Conservation (phyloP, 331 rosid species). For the Cucumis variabilis region DNA sequence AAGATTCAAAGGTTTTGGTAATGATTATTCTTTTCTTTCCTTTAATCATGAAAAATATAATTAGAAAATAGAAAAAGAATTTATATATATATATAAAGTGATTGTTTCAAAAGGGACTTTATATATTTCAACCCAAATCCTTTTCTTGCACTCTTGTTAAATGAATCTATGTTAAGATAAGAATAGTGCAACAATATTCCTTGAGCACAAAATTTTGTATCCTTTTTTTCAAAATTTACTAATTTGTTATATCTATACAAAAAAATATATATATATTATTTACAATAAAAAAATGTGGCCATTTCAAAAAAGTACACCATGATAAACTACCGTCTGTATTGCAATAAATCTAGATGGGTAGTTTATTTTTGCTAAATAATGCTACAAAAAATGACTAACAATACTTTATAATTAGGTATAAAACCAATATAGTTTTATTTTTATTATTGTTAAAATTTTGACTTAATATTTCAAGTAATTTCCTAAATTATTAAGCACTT, state of each 20-base stretch:
- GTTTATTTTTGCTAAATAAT: no score
- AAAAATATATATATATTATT: no score
- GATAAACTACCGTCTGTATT: no score
- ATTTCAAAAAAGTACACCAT: no score
- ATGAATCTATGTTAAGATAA: background rate
- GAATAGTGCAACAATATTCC: background rate
- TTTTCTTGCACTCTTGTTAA: slow-evolving; percentile 9
- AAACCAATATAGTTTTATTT: background rate
- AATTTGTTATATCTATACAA: no score
- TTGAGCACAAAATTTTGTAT: background rate
- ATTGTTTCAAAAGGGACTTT: background rate
- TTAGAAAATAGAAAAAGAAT: background rate
- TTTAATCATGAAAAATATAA: background rate
- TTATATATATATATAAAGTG: no score
- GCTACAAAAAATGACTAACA: no score
- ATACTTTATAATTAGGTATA: background rate
- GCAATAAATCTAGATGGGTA: no score
- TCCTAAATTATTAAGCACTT: background rate
- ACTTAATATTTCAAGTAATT: background rate
- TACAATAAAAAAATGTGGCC: no score
- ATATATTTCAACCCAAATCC: background rate
- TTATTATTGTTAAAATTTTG: background rate
- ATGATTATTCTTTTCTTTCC: background rate
- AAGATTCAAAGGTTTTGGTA: background rate
- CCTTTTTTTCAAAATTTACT: no score